Evolutionary conservation across 371 early-diverging fungal genomes (phyloP), one percentile per base, ranked within the genome.

Genomic region (Capniomyces stellatus): DNA sequence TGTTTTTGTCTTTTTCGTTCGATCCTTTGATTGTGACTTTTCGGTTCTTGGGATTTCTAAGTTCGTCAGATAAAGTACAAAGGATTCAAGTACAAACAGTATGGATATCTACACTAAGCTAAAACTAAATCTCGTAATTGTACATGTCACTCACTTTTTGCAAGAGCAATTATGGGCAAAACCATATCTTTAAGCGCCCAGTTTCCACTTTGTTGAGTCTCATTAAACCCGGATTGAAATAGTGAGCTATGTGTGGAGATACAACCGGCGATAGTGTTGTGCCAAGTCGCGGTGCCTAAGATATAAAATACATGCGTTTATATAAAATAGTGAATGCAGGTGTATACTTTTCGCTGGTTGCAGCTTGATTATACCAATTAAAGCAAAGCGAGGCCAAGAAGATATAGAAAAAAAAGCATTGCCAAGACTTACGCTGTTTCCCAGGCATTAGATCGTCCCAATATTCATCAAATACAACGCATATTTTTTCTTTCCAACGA

Each of bases 401-500:
- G 15, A 35, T 35, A 10, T 35, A 35, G 6, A 35, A 35, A 35
- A 35, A 35, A 35, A 35, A 35, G 35, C 10, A 6, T 6, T 35
- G 15, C 35, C 6, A 15, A 21, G 6, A 46, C 21, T 46, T 75
- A 53, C 74, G 57, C 2, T 47, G 29, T 47, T 69, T 81, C 15
- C 72, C 82, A 0, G 81, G 82, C 27, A 74, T 62, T 23, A 87
- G 64, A 43, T 78, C 75, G 10, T 79, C 75, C 89, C 89, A 89
- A 52, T 86, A 69, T 2, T 74, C 75, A 54, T 78, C 79, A 52
- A 87, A 81, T 39, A 81, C 82, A 4, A 71, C 71, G 67, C 89
- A 87, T 3, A 89, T 79, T 53, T 82, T 82, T 41, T 84, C 85
- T 56, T 78, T 82, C 82, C 83, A 87, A 13, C 82, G 74, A 65